Conservation (phyloP, 1,139 yeast genomes). For the Geotrichum restrictum region DNA sequence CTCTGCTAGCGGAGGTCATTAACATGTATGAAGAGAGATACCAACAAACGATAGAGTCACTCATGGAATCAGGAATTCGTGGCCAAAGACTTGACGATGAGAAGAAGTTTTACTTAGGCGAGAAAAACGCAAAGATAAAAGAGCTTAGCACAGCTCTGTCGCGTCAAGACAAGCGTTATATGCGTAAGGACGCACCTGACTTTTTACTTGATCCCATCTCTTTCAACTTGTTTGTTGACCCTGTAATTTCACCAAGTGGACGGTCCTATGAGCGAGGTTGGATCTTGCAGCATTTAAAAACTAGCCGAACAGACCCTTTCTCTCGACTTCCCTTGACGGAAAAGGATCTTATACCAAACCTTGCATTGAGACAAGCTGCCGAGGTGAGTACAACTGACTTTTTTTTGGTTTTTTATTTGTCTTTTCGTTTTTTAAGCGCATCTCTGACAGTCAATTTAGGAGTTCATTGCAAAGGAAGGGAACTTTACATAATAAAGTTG, state of each 20-base stretch:
- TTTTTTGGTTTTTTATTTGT: neutral
- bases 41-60: conserved; percentile 25
- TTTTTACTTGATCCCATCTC: conserved; percentile 48
- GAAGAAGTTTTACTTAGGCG: conserved; percentile 29
- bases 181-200: conserved; percentile 37
- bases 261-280: conserved; percentile 47
- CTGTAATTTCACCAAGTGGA: conserved; percentile 51
- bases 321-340: conserved; percentile 42
- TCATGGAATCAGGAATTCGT: conserved; percentile 20
- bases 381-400: conserved; percentile 7
- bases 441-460: neutral
- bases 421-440: neutral
- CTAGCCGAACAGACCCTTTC: conserved; percentile 44
- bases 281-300: conserved; percentile 42
- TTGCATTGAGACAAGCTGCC: conserved; percentile 45
- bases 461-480: neutral
- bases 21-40: conserved; percentile 33
- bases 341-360: conserved; percentile 45
- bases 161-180: conserved; percentile 25
- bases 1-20: conserved; percentile 35
- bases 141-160: conserved; percentile 35
- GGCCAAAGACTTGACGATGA: conserved; percentile 30
- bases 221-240: conserved; percentile 45
- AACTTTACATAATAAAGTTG: neutral
- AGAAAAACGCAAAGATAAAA: conserved; percentile 32